phyloP scores from a whole-genome alignment of 2,329 filamentous ascomycete genomes.

The Alternaria gansuensis region DNA sequence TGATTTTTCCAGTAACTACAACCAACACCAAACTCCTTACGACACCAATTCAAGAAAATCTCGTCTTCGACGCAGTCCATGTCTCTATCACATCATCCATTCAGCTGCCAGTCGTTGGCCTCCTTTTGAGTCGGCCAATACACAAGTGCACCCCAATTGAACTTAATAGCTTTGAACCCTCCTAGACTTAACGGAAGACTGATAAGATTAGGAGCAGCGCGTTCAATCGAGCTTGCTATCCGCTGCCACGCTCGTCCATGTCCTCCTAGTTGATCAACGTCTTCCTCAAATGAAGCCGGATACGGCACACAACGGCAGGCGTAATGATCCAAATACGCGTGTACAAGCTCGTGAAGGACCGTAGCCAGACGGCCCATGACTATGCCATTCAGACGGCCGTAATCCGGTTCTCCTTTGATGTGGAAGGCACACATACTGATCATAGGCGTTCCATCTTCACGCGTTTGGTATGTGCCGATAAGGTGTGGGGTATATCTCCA shows the following conservation, averaged over 20 bases:
- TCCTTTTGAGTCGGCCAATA: too few species aligned
- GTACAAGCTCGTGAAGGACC: neutral
- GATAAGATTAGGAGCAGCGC: neutral
- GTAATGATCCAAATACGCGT: neutral
- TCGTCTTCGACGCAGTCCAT: too few species aligned
- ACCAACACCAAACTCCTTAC: too few species aligned
- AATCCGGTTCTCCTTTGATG: too few species aligned
- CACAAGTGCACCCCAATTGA: too few species aligned
- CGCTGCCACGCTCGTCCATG: neutral
- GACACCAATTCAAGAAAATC: too few species aligned
- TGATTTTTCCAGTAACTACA: neutral
- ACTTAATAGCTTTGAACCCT: neutral
- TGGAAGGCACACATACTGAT: neutral
- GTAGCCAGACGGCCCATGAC: neutral
- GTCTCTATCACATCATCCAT: too few species aligned
- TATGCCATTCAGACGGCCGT: neutral
- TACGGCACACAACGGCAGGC: neutral
- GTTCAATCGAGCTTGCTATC: neutral
- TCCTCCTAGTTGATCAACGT: fast-evolving
- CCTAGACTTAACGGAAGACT: neutral
- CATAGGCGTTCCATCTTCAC: neutral
- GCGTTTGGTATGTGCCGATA: neutral
- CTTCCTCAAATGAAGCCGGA: fast-evolving
- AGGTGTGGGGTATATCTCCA: neutral
- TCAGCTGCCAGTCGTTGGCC: too few species aligned